A percentile compares a stretch with the other conserved stretches of the same genome.
Conservation (phyloP, 306 rosid species). For the Cicer yamashitae region DNA sequence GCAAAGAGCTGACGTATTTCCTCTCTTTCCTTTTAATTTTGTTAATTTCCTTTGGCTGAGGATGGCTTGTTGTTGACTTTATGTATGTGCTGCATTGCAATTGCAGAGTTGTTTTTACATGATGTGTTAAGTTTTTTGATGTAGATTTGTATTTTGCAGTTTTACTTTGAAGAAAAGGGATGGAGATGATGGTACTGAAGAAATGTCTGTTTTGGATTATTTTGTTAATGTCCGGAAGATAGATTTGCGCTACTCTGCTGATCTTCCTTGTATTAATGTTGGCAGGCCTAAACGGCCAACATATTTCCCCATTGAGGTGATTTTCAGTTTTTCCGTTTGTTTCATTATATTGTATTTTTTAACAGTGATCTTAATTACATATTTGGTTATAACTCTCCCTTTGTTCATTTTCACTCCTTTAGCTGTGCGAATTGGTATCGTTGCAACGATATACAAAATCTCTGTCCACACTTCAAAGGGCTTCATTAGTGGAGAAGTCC, state of each 20-base stretch:
- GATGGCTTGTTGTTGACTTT: neutral
- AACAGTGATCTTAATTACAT: neutral
- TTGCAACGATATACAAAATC: constrained; percentile 91
- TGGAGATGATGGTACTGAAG: constrained; percentile 54
- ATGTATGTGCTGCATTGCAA: constrained; percentile 13
- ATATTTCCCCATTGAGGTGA: constrained; percentile 84
- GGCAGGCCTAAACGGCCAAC: constrained; percentile 98
- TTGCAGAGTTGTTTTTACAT: constrained; percentile 16
- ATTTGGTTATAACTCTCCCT: neutral
- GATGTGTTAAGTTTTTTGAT: neutral
- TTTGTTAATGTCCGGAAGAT: constrained; percentile 72
- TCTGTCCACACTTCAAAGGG: constrained; percentile 76
- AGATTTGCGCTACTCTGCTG: constrained; percentile 69
- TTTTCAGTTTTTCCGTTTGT: constrained; percentile 9
- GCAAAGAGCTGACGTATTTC: constrained; percentile 75
- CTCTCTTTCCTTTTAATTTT: constrained; percentile 6
- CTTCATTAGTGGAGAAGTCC: constrained; percentile 89
- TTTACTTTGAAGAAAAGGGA: constrained; percentile 65
- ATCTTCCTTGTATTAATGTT: constrained; percentile 87
- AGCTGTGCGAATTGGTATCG: constrained; percentile 85
- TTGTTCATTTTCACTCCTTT: constrained; percentile 7
- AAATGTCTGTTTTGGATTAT: constrained; percentile 84
- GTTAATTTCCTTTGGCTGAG: neutral
- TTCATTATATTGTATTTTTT: constrained; percentile 13
- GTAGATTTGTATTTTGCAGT: constrained; percentile 47